phyloP scores from a whole-genome alignment of 768 basidiomycete species.

The Pluteus cervinus region DNA sequence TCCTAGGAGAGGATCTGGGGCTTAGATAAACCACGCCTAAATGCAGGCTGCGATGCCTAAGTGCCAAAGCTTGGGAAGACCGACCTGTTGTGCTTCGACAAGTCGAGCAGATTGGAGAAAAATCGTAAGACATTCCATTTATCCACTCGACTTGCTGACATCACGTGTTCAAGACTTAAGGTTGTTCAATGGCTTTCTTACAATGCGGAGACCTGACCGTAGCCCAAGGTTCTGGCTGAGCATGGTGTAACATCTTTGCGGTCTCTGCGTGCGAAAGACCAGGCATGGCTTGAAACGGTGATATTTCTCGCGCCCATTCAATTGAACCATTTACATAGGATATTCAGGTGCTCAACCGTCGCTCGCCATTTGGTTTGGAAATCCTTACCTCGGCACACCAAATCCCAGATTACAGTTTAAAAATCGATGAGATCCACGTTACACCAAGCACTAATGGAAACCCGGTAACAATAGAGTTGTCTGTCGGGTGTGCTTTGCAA shows the following conservation, averaged over 20 bases:
- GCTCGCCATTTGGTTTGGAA: conserved; percentile 68
- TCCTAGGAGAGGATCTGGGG: not conserved
- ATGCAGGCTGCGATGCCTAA: conserved; percentile 64
- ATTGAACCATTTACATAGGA: not conserved
- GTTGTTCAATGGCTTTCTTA: too few species aligned
- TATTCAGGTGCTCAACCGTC: conserved; percentile 64
- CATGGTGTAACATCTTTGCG: conserved; percentile 64
- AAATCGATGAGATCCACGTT: conserved; percentile 41
- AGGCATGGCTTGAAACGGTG: conserved; percentile 62
- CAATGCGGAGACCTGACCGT: too few species aligned
- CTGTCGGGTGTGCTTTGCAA: conserved; percentile 49
- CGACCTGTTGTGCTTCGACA: conserved; percentile 80
- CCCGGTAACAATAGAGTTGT: conserved; percentile 53
- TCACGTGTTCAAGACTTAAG: not conserved
- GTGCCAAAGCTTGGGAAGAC: conserved; percentile 90
- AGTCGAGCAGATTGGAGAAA: conserved; percentile 86
- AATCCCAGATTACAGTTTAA: conserved; percentile 59
- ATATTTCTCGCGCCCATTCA: conserved; percentile 6
- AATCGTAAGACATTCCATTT: conserved; percentile 53
- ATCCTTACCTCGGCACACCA: conserved; percentile 54
- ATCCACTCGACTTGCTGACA: not conserved
- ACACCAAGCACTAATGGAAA: conserved; percentile 36
- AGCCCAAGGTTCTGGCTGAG: conserved; percentile 77
- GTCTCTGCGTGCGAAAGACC: conserved; percentile 46
- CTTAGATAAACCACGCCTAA: conserved; percentile 1